Percentiles rank a stretch among this genome's conserved stretches.
Evolutionary conservation across 208 protist genomes (phyloP).

Genomic region (Leishmania mexicana): DNA sequence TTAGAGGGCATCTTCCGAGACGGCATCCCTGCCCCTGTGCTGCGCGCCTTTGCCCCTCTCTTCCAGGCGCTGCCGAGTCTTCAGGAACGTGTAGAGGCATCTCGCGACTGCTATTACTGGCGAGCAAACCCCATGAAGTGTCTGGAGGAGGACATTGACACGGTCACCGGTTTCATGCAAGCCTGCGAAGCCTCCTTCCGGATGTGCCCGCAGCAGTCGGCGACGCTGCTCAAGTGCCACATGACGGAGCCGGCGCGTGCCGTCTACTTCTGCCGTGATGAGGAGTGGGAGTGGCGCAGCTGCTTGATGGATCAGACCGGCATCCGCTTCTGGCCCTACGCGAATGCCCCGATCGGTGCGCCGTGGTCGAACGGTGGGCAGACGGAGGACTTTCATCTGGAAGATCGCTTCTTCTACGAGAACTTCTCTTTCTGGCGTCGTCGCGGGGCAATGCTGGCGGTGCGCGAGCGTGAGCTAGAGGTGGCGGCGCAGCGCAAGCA

Average conservation of each 20-base stretch:
- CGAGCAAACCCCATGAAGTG: constrained; percentile 88
- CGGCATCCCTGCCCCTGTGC: constrained; percentile 87
- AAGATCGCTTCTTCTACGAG: constrained; percentile 91
- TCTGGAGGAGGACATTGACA: constrained; percentile 80
- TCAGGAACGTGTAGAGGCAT: constrained; percentile 60
- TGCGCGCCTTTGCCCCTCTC: constrained; percentile 87
- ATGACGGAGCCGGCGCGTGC: constrained; percentile 90
- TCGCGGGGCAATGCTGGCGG: constrained; percentile 79
- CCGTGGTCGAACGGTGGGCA: constrained; percentile 90
- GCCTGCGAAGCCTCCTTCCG: constrained; percentile 88
- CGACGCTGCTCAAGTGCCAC: constrained; percentile 92
- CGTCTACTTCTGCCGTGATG: constrained; percentile 92
- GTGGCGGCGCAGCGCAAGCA: constrained; percentile 72
- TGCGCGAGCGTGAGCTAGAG: constrained; percentile 82
- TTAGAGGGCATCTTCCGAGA: constrained; percentile 93
- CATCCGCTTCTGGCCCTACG: constrained; percentile 91
- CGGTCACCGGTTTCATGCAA: constrained; percentile 86
- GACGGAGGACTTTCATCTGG: constrained; percentile 91
- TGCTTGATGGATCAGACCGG: constrained; percentile 93
- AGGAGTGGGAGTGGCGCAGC: constrained; percentile 93
- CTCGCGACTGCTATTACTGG: constrained; percentile 92
- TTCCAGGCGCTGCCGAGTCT: constrained; percentile 87
- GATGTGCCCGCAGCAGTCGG: constrained; percentile 89
- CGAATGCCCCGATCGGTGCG: constrained; percentile 83
- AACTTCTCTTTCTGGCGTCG: constrained; percentile 88